phyloP scores from a whole-genome alignment of 306 rosid species.

The Fagus sylvatica region DNA sequence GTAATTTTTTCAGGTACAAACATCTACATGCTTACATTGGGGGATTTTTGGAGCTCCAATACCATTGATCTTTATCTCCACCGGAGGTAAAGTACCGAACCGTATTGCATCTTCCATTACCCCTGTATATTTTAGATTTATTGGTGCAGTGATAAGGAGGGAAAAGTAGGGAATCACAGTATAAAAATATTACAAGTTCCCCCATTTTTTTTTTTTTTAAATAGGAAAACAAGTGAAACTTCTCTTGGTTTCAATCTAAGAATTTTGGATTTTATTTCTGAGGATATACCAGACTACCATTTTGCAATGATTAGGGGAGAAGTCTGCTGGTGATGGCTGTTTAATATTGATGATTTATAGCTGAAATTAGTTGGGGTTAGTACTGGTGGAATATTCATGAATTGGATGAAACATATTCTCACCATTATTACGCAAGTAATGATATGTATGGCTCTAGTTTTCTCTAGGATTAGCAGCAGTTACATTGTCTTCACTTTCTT shows the following conservation, averaged over 20 bases:
- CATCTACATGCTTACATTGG: slow-evolving; percentile 79
- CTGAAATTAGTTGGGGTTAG: neutral
- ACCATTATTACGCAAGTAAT: neutral
- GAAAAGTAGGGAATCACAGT: neutral
- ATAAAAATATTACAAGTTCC: neutral
- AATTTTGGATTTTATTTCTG: neutral
- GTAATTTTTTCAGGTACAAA: slow-evolving; percentile 64
- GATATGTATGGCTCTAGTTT: neutral
- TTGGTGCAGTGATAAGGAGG: neutral
- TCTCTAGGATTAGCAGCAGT: neutral
- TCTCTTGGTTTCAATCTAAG: neutral
- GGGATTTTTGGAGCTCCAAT: slow-evolving; percentile 91
- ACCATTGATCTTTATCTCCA: slow-evolving; percentile 89
- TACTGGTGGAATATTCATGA: neutral
- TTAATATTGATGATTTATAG: neutral
- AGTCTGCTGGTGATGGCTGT: neutral
- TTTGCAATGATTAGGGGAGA: neutral
- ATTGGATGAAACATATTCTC: neutral
- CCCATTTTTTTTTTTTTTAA: no score
- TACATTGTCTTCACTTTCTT: neutral
- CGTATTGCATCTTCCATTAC: slow-evolving; percentile 3
- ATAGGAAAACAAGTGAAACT: neutral
- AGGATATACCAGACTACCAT: neutral
- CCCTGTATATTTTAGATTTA: neutral
- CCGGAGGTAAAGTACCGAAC: slow-evolving; percentile 56